Evolutionary conservation across 768 basidiomycete species (phyloP), one percentile per base, ranked within the genome.

Genomic region (Stropharia rugosoannulata): DNA sequence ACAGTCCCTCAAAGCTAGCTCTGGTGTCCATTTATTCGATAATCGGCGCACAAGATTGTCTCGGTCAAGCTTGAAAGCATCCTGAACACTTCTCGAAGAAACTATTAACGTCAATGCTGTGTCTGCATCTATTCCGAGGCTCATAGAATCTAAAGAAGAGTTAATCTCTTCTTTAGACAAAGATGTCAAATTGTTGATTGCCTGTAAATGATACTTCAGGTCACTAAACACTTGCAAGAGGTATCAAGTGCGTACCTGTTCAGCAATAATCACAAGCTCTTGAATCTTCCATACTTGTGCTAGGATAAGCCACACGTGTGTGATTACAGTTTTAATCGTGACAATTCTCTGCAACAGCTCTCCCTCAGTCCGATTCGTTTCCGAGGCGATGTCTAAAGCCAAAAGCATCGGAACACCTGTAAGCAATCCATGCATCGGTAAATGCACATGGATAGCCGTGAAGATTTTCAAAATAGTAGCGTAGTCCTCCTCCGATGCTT

Each of bases 391-490:
- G 53, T 90, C 83, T 48, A 96, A 68, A 1, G 90, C 85, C n/a
- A 92, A 66, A 25, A 97, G 70, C 91, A 97, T 94, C 4, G 95
- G 94, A 35, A 92, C 71, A 18, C 93, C 90, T 2, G 85, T 84
- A 15, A 94, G 71, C 39, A 96, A 62, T 2, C 85, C 89, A 40
- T 87, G 83, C 25, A 87, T 72, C 1, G 95, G 93, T n/a, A 91
- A 68, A 48, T 86, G 78, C 58, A 86, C 76, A 48, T 93, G 87
- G 25, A 91, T 76, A 3, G 81, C 79, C 5, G 75, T 78, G 37
- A 96, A 77, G 29, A 94, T 78, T 42, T 82, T 78, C 40, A 89
- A 73, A 32, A 93, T 80, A 63, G 85, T 82, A 8, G 83, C 77
- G 66, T 91, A 93, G 63, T 96, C 95, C 37, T 85, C 83, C 13